Evolutionary conservation across 495 filamentous ascomycete species (phyloP).

Genomic region (Jackrogersella minutella): DNA sequence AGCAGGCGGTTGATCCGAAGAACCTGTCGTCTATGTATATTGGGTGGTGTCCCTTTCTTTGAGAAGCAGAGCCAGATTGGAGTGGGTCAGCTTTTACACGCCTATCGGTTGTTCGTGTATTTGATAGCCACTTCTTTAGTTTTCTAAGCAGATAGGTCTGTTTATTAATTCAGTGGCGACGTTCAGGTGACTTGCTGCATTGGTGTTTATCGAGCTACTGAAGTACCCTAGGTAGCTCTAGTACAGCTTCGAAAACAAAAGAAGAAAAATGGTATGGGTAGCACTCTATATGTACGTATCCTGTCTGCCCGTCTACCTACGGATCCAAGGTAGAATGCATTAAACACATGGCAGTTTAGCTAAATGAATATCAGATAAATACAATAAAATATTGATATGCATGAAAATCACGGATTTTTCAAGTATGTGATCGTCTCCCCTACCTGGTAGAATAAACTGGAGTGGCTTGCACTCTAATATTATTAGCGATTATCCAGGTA

Average conservation of each 20-base stretch:
- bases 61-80: neutral
- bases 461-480: neutral
- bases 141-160: neutral
- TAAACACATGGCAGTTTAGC: too few relatives aligned
- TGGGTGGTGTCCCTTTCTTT: conserved; percentile 96
- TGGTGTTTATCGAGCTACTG: neutral
- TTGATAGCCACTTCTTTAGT: neutral
- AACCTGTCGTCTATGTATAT: conserved; percentile 94
- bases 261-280: too few relatives aligned
- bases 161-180: neutral
- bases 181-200: neutral
- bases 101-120: neutral
- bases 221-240: neutral
- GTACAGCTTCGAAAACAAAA: neutral
- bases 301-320: too few relatives aligned
- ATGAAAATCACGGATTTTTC: neutral
- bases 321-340: neutral
- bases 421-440: neutral
- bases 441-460: neutral
- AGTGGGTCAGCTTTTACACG: neutral
- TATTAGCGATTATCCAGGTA: too few relatives aligned
- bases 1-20: conserved; percentile 77
- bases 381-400: conserved; percentile 6
- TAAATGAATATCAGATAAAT: neutral
- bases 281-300: too few relatives aligned